Base-by-base conservation (phyloP, 805 yeast genomes). In the Nakazawaea wickerhamii region DNA sequence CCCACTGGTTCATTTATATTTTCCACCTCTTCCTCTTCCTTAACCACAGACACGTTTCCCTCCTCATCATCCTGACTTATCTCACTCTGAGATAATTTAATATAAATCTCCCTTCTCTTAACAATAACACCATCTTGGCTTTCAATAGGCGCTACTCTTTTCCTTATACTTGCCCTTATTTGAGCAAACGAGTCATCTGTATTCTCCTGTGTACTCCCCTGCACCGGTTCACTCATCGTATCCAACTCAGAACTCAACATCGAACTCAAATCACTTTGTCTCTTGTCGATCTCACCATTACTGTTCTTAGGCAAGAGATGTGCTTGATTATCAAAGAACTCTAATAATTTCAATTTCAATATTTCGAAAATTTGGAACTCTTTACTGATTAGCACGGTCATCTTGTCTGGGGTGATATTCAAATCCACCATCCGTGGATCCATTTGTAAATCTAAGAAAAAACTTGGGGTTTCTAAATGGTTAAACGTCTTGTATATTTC, bases 351-450 rank as follows among this genome's bases (percentile, higher is more conserved):
- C n/a, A 67, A 73, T 41, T 77, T 67, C 4, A 91, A 48, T 1
- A 63, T 61, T 26, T 80, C 84, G 4, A 84, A 50, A 1, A 90
- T 56, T n/a, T 63, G 57, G 3, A 60, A 57, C 58, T 90, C 97
- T 47, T 79, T 68, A 45, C 81, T 88, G 2, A 89, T 55, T 52
- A 85, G 55, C 2, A 90, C 69, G 2, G 79, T 75, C 40, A 91
- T 68, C 57, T 93, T 93, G 58, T 93, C 97, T 0, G 99, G 98
- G 0, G 96, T 81, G 1, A 93, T 84, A 59, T 93, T 93, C 15
- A 93, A 70, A 61, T 93, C 99, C n/a, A 82, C 47, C 30, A 67
- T 64, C 20, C 55, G 52, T 0, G 84, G 68, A 31, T 73, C 70
- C 5, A 87, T 55, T 11, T 55, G 53, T 17, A 93, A 50, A 58